Evolutionary conservation across 345 rosid genomes (phyloP), one percentile per base, ranked within the genome.

Genomic region (Salix udensis): DNA sequence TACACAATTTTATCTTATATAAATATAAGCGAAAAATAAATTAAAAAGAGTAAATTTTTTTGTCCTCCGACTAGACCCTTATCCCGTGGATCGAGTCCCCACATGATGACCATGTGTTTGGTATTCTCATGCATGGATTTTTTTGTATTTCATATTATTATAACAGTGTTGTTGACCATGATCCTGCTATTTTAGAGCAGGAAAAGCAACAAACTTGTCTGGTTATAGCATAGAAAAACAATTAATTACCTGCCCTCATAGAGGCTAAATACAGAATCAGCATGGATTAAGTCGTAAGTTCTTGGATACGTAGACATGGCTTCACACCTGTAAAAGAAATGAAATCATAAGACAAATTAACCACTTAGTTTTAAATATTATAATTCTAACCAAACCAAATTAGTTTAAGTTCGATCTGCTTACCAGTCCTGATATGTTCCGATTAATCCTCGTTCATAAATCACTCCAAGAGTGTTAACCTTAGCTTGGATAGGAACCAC

Each of bases 291-390:
- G 76, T 88, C 90, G 18, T 84, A 87, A 40, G 88, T 88, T 71
- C 91, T 84, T 23, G 91, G 91, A 77, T 88, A 87, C 1, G 90
- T 87, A 44, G 91, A 88, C 87, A 88, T 84, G 28, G 87, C 91
- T 81, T 88, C 89, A 68, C 90, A 85, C 91, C 91, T 86, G 82
- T 24, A 3, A 60, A 13, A 66, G 15, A 31, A 72, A 66, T 15
- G 44, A 58, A 58, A 58, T n/a, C 28, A 58, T 9, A 24, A 67
- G 30, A 7, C 18, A 53, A 1, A 6, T 7, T 42, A 11, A 42
- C 44, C 44, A 19, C 11, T 37, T 39, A 2, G n/a, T 39, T 39
- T 39, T 24, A 15, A 46, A 42, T 42, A 42, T 46, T 46, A 23
- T 58, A 58, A 3, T 10, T 53, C 28, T 14, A 23, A 58, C 13